Conservation (phyloP, 805 yeast species). For the Vanderwaltozyma polyspora region DNA sequence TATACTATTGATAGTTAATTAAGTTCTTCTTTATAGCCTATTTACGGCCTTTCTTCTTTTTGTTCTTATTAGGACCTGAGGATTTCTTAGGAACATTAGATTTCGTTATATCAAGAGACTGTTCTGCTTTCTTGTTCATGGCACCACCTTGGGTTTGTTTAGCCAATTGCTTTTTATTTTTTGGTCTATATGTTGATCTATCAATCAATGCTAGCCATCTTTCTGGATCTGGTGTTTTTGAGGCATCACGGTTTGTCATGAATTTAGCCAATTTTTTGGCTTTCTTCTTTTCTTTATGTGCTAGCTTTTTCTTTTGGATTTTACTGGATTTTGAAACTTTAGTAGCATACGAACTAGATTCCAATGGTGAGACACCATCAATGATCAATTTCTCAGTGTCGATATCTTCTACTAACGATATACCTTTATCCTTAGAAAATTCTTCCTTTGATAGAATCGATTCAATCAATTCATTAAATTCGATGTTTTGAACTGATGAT, state of each 20-base stretch:
- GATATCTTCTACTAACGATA: slow-evolving; percentile 11
- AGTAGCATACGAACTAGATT: neutral
- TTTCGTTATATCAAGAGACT: slow-evolving; percentile 23
- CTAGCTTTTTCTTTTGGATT: slow-evolving; percentile 25
- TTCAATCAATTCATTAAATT: slow-evolving; percentile 8
- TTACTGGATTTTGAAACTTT: slow-evolving; percentile 3
- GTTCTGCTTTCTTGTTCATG: slow-evolving; percentile 31
- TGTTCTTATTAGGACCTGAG: slow-evolving; percentile 5
- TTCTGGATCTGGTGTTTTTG: slow-evolving; percentile 46
- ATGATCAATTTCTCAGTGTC: slow-evolving; percentile 15
- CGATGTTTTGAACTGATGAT: neutral
- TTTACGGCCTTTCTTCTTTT: slow-evolving; percentile 20
- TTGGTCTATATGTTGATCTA: slow-evolving; percentile 72
- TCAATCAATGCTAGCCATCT: slow-evolving; percentile 90
- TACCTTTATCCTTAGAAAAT: slow-evolving; percentile 9
- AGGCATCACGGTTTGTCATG: slow-evolving; percentile 21
- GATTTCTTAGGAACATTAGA: slow-evolving; percentile 7
- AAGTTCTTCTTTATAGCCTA: too few species aligned
- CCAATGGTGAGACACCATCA: slow-evolving; percentile 11
- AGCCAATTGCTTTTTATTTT: slow-evolving; percentile 39
- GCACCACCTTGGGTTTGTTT: slow-evolving; percentile 57
- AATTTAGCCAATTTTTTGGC: slow-evolving; percentile 15
- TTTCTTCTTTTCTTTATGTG: slow-evolving; percentile 10
- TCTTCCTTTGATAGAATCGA: slow-evolving; percentile 2
- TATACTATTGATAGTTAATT: too few species aligned